Conservation (phyloP, 768 basidiomycete genomes). For the Floccularia luteovirens region DNA sequence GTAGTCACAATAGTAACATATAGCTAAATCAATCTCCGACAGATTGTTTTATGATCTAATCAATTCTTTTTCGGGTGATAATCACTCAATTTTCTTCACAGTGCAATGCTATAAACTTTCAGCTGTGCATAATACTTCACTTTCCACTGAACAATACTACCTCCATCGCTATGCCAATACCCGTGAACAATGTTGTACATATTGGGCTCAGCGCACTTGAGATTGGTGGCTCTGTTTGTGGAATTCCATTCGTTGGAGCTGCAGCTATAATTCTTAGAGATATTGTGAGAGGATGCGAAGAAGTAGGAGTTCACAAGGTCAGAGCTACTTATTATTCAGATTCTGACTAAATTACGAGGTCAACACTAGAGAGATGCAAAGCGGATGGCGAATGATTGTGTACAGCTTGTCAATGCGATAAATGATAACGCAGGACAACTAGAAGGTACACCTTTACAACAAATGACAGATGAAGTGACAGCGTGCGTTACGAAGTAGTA, state of each 20-base stretch:
- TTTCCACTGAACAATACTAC: too few relatives aligned
- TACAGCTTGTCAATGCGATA: conserved; percentile 26
- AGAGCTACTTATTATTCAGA: conserved; percentile 4
- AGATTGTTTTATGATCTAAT: too few relatives aligned
- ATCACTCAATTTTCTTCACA: too few relatives aligned
- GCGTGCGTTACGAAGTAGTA: conserved; percentile 22
- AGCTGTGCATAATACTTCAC: too few relatives aligned
- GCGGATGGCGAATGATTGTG: conserved; percentile 34
- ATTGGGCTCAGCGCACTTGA: conserved; percentile 23
- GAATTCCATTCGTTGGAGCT: conserved; percentile 37
- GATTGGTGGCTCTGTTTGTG: conserved; percentile 33
- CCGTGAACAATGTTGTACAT: conserved; percentile 15
- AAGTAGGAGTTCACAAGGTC: conserved; percentile 45
- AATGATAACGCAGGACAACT: conserved; percentile 29
- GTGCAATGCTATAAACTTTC: too few relatives aligned
- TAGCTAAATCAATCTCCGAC: too few relatives aligned
- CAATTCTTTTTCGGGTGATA: too few relatives aligned
- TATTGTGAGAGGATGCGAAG: conserved; percentile 36
- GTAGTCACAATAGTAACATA: too few relatives aligned
- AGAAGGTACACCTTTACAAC: conserved; percentile 30
- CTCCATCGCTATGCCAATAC: too few relatives aligned
- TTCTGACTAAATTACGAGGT: conserved; percentile 11
- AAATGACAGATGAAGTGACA: conserved; percentile 33
- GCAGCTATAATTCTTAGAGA: conserved; percentile 34
- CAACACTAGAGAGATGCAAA: conserved; percentile 25